phyloP scores from a whole-genome alignment of 2,329 filamentous ascomycete species.

The Dothideomycetidae sp. region DNA sequence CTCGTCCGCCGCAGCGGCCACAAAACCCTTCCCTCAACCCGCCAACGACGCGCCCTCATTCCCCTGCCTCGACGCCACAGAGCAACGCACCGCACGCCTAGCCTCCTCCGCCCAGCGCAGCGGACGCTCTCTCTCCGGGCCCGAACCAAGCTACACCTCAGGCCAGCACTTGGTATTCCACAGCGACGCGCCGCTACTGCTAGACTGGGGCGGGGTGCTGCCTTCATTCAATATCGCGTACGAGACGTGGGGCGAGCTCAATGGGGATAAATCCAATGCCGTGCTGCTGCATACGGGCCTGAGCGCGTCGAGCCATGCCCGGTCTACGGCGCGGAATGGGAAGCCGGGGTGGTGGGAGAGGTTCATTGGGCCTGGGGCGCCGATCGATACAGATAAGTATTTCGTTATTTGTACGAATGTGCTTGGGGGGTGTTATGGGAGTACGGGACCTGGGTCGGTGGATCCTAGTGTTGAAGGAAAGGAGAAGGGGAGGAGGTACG shows the following conservation, averaged over 20 bases:
- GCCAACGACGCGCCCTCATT: slow-evolving; percentile 82
- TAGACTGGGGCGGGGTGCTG: slow-evolving; percentile 92
- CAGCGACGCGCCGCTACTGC: slow-evolving; percentile 57
- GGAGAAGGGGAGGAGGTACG: slow-evolving; percentile 74
- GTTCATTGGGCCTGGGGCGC: slow-evolving; percentile 79
- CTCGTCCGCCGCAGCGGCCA: slow-evolving; percentile 17
- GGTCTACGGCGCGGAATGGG: slow-evolving; percentile 73
- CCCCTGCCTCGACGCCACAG: slow-evolving; percentile 75
- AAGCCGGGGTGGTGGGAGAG: slow-evolving; percentile 97
- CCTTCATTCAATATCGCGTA: slow-evolving; percentile 83
- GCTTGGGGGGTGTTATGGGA: slow-evolving; percentile 88
- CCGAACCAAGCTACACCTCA: slow-evolving; percentile 86
- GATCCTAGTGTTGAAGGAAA: slow-evolving; percentile 42
- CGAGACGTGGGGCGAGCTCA: slow-evolving; percentile 78
- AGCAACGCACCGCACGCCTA: slow-evolving; percentile 57
- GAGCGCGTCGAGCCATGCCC: slow-evolving; percentile 93
- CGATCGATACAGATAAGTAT: slow-evolving; percentile 82
- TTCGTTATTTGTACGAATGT: slow-evolving; percentile 95
- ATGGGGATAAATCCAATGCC: slow-evolving; percentile 68
- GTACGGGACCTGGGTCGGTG: slow-evolving; percentile 74
- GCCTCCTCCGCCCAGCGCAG: slow-evolving; percentile 33
- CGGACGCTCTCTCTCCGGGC: slow-evolving; percentile 45
- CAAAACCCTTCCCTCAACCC: slow-evolving; percentile 16
- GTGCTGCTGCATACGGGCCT: slow-evolving; percentile 88
- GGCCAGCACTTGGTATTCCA: slow-evolving; percentile 70